phyloP scores from a whole-genome alignment of 495 filamentous ascomycete genomes.

The Penicillium bialowiezense region DNA sequence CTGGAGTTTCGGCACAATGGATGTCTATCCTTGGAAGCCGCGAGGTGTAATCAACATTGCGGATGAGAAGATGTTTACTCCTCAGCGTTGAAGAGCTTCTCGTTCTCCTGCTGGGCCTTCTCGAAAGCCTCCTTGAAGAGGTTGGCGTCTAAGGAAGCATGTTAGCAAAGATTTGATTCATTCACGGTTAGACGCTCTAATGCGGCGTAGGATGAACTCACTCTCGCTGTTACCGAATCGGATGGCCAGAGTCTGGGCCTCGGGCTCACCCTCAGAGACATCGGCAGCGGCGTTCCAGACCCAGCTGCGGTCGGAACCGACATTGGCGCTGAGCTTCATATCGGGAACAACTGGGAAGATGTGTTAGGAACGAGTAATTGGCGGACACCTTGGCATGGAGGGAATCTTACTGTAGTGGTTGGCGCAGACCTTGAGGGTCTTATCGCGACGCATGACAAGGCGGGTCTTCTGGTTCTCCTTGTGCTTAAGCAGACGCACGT shows the following conservation, averaged over 20 bases:
- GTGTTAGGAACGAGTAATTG: conserved; percentile 12
- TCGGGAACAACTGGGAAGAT: conserved; percentile 80
- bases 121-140: conserved; percentile 97
- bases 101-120: conserved; percentile 97
- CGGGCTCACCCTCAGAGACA: conserved; percentile 96
- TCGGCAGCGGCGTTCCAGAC: conserved; percentile 98
- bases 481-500: conserved; percentile 95
- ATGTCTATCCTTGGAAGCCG: conserved; percentile 4
- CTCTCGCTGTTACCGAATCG: conserved; percentile 98
- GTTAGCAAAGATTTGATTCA: conserved; percentile 14
- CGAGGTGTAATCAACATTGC: conserved; percentile 1
- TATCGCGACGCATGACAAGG: conserved; percentile 97
- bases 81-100: conserved; percentile 65
- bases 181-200: not conserved
- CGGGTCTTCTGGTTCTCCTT: conserved; percentile 97
- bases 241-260: conserved; percentile 93
- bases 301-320: conserved; percentile 97
- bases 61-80: conserved; percentile 25
- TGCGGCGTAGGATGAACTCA: conserved; percentile 46
- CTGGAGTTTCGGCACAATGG: conserved; percentile 8
- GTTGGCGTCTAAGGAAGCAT: conserved; percentile 73
- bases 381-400: not conserved
- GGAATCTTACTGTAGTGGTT: conserved; percentile 94
- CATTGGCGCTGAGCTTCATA: conserved; percentile 98
- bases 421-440: conserved; percentile 99